A percentile compares a stretch with the other conserved stretches of the same genome.
Evolutionary conservation across 805 yeast genomes (phyloP).

Genomic region (Kuraishia cidri): DNA sequence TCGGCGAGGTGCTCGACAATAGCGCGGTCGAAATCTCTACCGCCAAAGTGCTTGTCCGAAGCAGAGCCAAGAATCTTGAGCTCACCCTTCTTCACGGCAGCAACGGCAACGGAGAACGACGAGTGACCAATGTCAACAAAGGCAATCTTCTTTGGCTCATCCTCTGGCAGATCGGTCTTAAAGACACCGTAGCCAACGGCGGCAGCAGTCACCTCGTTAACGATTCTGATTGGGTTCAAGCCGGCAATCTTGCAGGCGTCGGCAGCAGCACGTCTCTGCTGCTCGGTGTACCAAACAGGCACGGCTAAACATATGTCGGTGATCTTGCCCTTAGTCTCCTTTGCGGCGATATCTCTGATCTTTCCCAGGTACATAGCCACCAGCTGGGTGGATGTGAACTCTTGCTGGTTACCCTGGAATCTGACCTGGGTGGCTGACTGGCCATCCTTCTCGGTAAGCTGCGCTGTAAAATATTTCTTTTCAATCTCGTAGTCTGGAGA

Average conservation of each 20-base stretch:
- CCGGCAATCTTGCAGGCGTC: constrained; percentile 97
- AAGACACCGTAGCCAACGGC: constrained; percentile 99
- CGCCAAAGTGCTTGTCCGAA: constrained; percentile 95
- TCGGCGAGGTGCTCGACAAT: constrained; percentile 92
- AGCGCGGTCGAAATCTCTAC: constrained; percentile 92
- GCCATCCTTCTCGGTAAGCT: constrained; percentile 65
- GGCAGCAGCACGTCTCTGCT: constrained; percentile 91
- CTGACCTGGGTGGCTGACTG: constrained; percentile 80
- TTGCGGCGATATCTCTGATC: constrained; percentile 68
- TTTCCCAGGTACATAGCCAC: constrained; percentile 93
- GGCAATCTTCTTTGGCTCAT: constrained; percentile 81
- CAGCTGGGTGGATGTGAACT: constrained; percentile 82
- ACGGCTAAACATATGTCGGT: constrained; percentile 90
- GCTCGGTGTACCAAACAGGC: constrained; percentile 96
- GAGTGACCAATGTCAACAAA: constrained; percentile 97
- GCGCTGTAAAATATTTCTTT: constrained; percentile 63
- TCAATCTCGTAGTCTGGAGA: constrained; percentile 78
- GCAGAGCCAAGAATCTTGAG: constrained; percentile 88
- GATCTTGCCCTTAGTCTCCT: constrained; percentile 76
- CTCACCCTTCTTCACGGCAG: constrained; percentile 93
- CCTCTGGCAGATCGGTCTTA: constrained; percentile 95
- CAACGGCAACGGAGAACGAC: constrained; percentile 82
- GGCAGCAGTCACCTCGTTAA: constrained; percentile 96
- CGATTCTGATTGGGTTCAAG: constrained; percentile 95
- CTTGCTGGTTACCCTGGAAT: constrained; percentile 68